Percentiles rank a stretch among this genome's conserved stretches.
These are phyloP conservation scores for Cladophialophora carrionii DNA, from an alignment of 2,329 filamentous ascomycete genomes.

Conservation along the genomic window DNA sequence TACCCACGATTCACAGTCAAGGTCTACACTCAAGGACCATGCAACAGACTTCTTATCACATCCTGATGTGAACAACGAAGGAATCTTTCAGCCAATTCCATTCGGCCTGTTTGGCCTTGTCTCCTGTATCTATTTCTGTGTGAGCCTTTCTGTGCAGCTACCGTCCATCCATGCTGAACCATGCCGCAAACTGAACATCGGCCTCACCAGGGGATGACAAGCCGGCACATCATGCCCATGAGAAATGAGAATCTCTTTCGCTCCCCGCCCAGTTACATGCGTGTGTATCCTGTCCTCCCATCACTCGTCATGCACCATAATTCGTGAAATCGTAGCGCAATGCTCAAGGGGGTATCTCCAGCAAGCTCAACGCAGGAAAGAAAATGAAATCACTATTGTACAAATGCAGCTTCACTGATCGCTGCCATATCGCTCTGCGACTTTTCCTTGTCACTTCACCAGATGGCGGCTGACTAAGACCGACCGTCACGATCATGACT, in stretches of 20 bases:
- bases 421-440: background rate
- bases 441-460: background rate
- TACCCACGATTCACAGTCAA: too few relatives aligned
- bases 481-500: background rate
- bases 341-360: slow-evolving; percentile 6
- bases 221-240: background rate
- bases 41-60: background rate
- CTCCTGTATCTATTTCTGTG: background rate
- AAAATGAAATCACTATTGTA: background rate
- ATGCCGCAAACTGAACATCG: background rate
- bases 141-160: background rate
- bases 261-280: background rate
- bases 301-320: slow-evolving; percentile 1
- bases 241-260: background rate
- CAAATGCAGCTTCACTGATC: background rate
- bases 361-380: background rate
- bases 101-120: background rate
- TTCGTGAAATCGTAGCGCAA: background rate
- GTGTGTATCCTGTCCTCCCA: background rate
- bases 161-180: background rate
- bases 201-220: background rate
- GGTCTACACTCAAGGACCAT: background rate
- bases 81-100: background rate
- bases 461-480: background rate
- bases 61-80: background rate